Evolutionary conservation across 2,329 filamentous ascomycete genomes (phyloP), one percentile per base, ranked within the genome.

Genomic region (Furcasterigmium furcatum): DNA sequence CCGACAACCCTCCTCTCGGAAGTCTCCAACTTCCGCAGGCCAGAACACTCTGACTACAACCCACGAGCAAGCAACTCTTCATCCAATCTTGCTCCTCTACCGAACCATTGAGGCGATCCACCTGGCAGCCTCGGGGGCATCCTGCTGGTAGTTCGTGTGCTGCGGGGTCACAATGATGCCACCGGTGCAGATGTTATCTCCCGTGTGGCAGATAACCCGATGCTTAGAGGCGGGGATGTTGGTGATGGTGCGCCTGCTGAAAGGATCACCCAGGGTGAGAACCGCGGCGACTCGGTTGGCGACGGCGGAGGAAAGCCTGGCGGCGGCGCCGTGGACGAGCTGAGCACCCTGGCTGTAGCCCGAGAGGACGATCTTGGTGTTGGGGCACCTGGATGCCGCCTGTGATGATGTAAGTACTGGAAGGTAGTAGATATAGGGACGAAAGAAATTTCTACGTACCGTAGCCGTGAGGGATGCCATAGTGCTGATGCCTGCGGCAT

Each of bases 331-430:
- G 58, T 75, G 73, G 1, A 73, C 70, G 7, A 64, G 52, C 54
- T 58, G 61, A 19, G 56, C 55, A 39, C 61, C 66, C 47, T 68
- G 72, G 52, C 68, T 73, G 55, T 76, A 76, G 4, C 73, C 73
- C 7, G 68, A 64, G 52, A 75, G 61, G 32, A 74, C 67, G 19
- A 76, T 59, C 46, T 68, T 62, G 10, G 73, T 75, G 41, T 64
- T 56, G 7, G 73, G 72, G 49, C 73, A 76, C 34, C 64, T 58
- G 14, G 55, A 52, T 35, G 64, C 60, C 6, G 71, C 68, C 50
- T 69, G 59, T 44, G 38, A 63, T 14, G 8, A 20, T 36, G n/a
- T 32, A 13, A 32, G 30, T 14, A 32, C 30, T 3, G 5, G 30
- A 32, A 7, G 9, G 7, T 32, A 3, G 18, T 32, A 3, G n/a